Evolutionary conservation across 495 filamentous ascomycete species (phyloP).

Genomic region (Beverwykella pulmonaria): DNA sequence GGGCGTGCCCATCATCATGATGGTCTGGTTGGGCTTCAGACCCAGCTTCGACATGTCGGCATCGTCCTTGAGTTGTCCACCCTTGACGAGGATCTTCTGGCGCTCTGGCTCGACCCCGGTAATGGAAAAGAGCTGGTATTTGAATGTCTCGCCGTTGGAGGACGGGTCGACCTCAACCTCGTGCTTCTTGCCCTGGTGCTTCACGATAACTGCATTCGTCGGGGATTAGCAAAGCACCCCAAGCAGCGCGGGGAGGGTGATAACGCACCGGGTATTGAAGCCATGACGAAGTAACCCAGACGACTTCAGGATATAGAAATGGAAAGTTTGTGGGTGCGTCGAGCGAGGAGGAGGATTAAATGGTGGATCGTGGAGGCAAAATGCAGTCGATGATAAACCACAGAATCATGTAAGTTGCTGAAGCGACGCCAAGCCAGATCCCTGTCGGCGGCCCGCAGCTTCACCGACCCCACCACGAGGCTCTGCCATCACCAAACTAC

Average conservation of each 20-base stretch:
- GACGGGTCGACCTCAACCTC: conserved; percentile 87
- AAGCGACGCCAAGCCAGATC: conserved; percentile 17
- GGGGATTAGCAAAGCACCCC: conserved; percentile 18
- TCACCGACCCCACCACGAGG: conserved; percentile 23
- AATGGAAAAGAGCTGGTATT: conserved; percentile 90
- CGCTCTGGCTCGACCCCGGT: conserved; percentile 95
- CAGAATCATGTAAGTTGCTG: conserved; percentile 13
- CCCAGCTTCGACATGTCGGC: conserved; percentile 79
- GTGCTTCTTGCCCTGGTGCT: conserved; percentile 91
- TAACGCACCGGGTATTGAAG: conserved; percentile 40
- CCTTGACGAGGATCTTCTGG: conserved; percentile 93
- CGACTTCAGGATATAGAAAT: neutral
- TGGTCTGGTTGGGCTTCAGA: conserved; percentile 80
- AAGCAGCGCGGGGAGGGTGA: neutral
- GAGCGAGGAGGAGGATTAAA: neutral
- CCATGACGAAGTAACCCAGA: conserved; percentile 35
- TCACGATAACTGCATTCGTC: conserved; percentile 72
- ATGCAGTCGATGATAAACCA: neutral
- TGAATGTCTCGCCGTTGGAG: conserved; percentile 87
- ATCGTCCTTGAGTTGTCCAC: conserved; percentile 94
- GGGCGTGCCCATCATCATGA: conserved; percentile 98
- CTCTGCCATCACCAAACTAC: conserved; percentile 1
- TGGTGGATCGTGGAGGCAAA: conserved; percentile 20
- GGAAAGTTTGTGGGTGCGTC: neutral
- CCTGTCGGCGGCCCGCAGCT: conserved; percentile 5